These are phyloP conservation scores for Cercis canadensis DNA, from an alignment of 306 rosid species.

Conservation along the genomic window DNA sequence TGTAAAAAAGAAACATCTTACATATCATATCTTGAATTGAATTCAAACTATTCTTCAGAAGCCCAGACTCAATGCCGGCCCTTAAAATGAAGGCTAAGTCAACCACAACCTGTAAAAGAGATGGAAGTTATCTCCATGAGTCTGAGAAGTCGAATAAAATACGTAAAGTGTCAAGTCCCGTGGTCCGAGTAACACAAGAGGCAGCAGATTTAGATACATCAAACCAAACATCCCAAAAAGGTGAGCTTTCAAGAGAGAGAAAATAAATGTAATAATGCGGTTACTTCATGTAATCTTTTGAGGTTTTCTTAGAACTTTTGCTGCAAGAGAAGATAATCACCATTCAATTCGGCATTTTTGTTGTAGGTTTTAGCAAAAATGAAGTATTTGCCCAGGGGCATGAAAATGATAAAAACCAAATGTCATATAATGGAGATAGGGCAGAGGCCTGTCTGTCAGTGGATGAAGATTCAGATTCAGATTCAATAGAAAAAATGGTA, in stretches of 20 bases:
- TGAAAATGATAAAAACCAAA: conserved; percentile 20
- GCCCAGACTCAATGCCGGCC: conserved; percentile 19
- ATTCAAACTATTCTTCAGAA: conserved; percentile 18
- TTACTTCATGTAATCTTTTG: conserved; percentile 6
- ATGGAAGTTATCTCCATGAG: conserved; percentile 34
- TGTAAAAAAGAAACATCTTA: neutral
- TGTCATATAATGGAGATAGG: conserved; percentile 24
- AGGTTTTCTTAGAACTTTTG: neutral
- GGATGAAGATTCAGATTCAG: conserved; percentile 33
- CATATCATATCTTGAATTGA: conserved; percentile 25
- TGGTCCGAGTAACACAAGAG: conserved; percentile 15
- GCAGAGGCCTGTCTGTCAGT: conserved; percentile 1
- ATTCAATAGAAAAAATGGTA: conserved; percentile 30
- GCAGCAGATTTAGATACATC: conserved; percentile 24
- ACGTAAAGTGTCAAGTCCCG: conserved; percentile 22
- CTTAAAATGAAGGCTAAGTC: conserved; percentile 34
- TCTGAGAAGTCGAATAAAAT: conserved; percentile 36
- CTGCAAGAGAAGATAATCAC: neutral
- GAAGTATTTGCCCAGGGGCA: conserved; percentile 19
- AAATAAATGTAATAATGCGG: neutral
- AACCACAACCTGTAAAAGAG: conserved; percentile 22
- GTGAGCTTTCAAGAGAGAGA: conserved; percentile 32
- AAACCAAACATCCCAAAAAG: conserved; percentile 23
- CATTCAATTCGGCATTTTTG: conserved; percentile 5
- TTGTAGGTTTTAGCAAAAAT: conserved; percentile 30